A percentile compares a stretch with the other conserved stretches of the same genome.
phyloP scores from a whole-genome alignment of 805 yeast genomes.

The Naumovozyma castellii region DNA sequence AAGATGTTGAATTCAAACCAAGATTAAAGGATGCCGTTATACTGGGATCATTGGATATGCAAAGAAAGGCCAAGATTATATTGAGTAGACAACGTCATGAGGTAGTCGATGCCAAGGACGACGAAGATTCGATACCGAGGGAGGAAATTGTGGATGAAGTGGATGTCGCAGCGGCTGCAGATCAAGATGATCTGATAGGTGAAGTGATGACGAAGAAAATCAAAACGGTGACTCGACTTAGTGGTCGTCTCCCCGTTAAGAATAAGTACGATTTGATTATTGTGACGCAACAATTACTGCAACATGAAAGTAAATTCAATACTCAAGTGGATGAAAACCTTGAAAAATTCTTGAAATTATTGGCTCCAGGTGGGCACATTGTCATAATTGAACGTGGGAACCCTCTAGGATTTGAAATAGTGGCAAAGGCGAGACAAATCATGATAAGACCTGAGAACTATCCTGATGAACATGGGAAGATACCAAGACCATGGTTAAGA shows the following conservation, averaged over 20 bases:
- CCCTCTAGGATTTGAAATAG: conserved; percentile 77
- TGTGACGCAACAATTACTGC: conserved; percentile 67
- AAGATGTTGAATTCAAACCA: conserved; percentile 58
- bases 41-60: conserved; percentile 65
- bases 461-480: conserved; percentile 45
- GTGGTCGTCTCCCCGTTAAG: conserved; percentile 41
- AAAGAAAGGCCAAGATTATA: conserved; percentile 65
- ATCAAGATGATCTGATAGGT: conserved; percentile 34
- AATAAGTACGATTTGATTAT: conserved; percentile 72
- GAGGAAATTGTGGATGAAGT: conserved; percentile 1
- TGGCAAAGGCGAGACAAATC: conserved; percentile 84
- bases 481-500: conserved; percentile 59
- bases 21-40: conserved; percentile 60
- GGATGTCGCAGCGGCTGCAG: neutral
- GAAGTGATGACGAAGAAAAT: conserved; percentile 50
- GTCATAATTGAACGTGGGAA: conserved; percentile 82
- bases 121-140: neutral
- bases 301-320: conserved; percentile 53
- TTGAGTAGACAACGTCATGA: conserved; percentile 62
- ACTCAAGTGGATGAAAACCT: conserved; percentile 61
- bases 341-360: conserved; percentile 46
- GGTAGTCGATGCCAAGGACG: conserved; percentile 16
- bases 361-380: conserved; percentile 72
- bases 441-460: conserved; percentile 77
- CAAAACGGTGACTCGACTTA: conserved; percentile 44